These are phyloP conservation scores for Chalaropsis ovoidea DNA, from an alignment of 2,329 filamentous ascomycete species.

Conservation along the genomic window DNA sequence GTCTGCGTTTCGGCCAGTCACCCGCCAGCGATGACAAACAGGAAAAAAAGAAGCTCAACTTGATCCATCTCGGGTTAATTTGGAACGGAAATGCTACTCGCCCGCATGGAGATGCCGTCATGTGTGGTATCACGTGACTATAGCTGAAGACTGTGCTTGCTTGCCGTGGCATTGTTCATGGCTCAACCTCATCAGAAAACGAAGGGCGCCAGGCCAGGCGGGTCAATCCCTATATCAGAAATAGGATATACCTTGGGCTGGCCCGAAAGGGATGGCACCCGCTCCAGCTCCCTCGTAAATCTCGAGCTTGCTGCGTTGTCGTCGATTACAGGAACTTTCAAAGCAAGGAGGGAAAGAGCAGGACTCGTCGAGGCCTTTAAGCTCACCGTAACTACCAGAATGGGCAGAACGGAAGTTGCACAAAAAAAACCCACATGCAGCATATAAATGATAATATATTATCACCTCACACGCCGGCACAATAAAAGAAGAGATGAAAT, in stretches of 20 bases:
- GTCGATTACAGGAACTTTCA: too few species aligned
- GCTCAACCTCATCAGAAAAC: neutral
- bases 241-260: neutral
- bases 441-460: neutral
- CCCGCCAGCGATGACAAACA: neutral
- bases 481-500: constrained; percentile 6
- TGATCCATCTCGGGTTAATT: neutral
- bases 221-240: neutral
- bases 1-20: constrained; percentile 9
- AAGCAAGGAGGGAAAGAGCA: too few species aligned
- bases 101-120: constrained; percentile 1
- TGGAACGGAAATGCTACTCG: constrained; percentile 6
- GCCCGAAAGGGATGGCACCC: neutral
- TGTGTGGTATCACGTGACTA: constrained; percentile 1
- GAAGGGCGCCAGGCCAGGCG: neutral
- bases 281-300: neutral
- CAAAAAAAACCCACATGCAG: neutral
- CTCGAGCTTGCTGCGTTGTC: neutral
- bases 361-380: neutral
- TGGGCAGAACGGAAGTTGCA: neutral
- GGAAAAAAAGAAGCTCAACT: constrained; percentile 1
- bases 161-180: neutral
- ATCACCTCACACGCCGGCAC: neutral
- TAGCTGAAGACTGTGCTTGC: neutral
- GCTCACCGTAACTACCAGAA: neutral